Evolutionary conservation across 1,284 basidiomycete species (phyloP), one percentile per base, ranked within the genome.

Genomic region (Marasmius sp.): DNA sequence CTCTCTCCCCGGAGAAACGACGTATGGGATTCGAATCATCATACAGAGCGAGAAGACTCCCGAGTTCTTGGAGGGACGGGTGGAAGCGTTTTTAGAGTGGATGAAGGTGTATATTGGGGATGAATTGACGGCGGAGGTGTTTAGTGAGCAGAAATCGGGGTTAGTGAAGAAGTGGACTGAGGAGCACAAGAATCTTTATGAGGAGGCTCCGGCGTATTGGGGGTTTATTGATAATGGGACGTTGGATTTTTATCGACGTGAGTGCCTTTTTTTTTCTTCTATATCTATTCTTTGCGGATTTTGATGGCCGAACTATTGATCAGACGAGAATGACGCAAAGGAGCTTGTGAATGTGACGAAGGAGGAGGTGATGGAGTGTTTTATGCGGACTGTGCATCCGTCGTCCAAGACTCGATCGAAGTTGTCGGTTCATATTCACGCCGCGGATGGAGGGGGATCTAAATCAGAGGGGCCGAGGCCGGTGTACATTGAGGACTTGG

Each of bases 21-120:
- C 89, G 60, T 84, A 86, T 66, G 96, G 95, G 8, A 77, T 97
- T 67, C 86, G 93, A n/a, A 85, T 99, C 58, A 80, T 96, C 8
- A 86, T 99, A 36, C 97, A 99, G 78, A 94, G 92, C 68, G 96
- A 98, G 78, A 89, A 89, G 59, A 81, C 82, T 33, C 88, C 96
- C 5, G 81, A 79, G 18, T 95, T 92, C 74, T 81, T 99, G 55
- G 97, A 99, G 77, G 79, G 84, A 57, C 87, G 97, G 8, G 85
- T 95, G 58, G 91, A 95, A 61, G 81, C 81, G 1, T 95, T 94
- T 81, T 75, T 93, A 57, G 81, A 83, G 39, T 73, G 77, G 60
- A 85, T 90, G 78, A 81, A 79, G 67, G 69, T 71, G 50, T 76
- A 73, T 52, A 67, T 90, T 57, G 72, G 74, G 60, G 27, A 27